Base-by-base conservation (phyloP, 2,329 filamentous ascomycete genomes). In the Helotiales sp. region DNA sequence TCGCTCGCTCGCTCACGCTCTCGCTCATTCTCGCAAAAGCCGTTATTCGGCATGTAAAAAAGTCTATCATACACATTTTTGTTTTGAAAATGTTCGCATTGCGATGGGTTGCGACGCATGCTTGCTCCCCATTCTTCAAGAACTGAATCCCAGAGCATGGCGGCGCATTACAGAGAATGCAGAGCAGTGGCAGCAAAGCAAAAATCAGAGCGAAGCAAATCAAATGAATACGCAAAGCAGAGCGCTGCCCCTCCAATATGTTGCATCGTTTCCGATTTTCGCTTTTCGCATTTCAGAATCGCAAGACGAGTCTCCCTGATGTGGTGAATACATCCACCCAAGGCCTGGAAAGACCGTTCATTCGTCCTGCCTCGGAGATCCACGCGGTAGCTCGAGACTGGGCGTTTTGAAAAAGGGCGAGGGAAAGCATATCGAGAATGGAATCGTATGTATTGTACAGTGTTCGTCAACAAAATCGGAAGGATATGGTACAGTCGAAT, bases 401-500 rank as follows among this genome's bases (percentile, higher is more conserved):
- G 50, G 15, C 24, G 34, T 57, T 8, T 45, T 63, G 45, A 34
- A 57, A 5, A n/a, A 52, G 60, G 32, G 47, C 26, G 40, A 28
- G 49, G 37, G 43, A 61, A 66, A 22, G 34, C 55, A 58, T 61
- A 58, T 40, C 61, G 58, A 59, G 54, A 69, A 66, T 61, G 57
- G n/a, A 57, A 59, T 52, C 50, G 64, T 63, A 58, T 43, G 45
- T 71, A 71, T 64, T 71, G 40, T 70, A 72, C 68, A 71, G 66
- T 69, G 47, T 64, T 66, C 60, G n/a, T 64, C 22, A 63, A 50
- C 45, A 34, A 7, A 49, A 54, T 57, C 22, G 22, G 58, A 69
- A 70, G 66, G 45, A 55, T 72, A 72, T 71, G 64, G 55, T 73
- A 73, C 71, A 71, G 52, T 20, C 65, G 63, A 63, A 63, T 40